These are phyloP conservation scores for Monotropa hypopitys DNA, from an alignment of 179 eudicot genomes.

Conservation along the genomic window DNA sequence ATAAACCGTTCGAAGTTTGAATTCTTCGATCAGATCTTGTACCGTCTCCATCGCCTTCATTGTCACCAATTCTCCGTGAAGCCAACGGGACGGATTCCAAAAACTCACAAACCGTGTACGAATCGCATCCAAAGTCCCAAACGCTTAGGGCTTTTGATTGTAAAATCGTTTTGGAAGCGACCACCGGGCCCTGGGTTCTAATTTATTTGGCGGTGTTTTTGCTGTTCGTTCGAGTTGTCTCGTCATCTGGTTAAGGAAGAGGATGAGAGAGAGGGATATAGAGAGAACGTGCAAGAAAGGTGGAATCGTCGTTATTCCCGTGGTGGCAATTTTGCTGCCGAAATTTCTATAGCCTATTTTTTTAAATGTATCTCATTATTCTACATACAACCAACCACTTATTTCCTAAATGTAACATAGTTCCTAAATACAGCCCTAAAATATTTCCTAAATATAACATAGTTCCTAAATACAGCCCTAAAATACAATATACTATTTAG, in stretches of 20 bases:
- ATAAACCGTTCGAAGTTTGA: constrained; percentile 76
- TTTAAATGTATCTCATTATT: no score
- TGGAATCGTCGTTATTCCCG: constrained; percentile 4
- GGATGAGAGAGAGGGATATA: not conserved
- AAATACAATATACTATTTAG: no score
- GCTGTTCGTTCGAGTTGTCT: not conserved
- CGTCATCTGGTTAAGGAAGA: not conserved
- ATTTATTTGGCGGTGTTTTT: not conserved
- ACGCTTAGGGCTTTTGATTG: not conserved
- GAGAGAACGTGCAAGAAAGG: constrained; percentile 2
- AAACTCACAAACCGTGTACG: not conserved
- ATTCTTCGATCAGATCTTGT: constrained; percentile 84
- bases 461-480: no score
- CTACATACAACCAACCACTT: no score
- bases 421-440: no score
- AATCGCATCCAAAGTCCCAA: not conserved
- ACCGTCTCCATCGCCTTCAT: constrained; percentile 51
- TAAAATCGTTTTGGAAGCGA: not conserved
- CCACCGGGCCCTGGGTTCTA: not conserved
- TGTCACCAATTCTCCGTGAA: not conserved
- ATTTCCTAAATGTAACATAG: no score
- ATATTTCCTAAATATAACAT: no score
- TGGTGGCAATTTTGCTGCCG: not conserved
- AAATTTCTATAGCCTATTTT: no score
- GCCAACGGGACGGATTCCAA: not conserved